Conservation (phyloP, 768 basidiomycete genomes). For the Naganishia vishniacii region DNA sequence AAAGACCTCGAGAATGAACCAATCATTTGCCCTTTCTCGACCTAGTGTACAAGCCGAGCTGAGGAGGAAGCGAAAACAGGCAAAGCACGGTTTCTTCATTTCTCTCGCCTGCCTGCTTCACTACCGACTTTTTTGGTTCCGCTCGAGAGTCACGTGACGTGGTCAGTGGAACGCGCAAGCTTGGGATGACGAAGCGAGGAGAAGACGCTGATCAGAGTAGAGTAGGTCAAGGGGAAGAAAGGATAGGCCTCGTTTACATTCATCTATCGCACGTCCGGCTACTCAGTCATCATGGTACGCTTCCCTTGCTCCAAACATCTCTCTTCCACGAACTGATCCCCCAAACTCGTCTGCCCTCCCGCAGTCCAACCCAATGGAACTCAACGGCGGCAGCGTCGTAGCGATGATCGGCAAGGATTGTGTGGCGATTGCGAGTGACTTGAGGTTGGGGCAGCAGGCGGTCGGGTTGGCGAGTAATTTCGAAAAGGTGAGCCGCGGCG, state of each 20-base stretch:
- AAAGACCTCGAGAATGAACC: neutral
- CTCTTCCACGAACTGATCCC: neutral
- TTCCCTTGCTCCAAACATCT: neutral
- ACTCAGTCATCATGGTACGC: neutral
- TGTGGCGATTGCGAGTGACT: constrained; percentile 94
- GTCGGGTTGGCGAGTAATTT: constrained; percentile 84
- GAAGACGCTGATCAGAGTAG: neutral
- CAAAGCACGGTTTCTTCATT: too few relatives aligned
- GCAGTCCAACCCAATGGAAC: constrained; percentile 57
- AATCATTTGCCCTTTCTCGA: too few relatives aligned
- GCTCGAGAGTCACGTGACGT: constrained; percentile 7
- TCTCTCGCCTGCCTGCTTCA: too few relatives aligned
- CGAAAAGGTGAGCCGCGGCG: constrained; percentile 74
- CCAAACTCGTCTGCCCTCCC: neutral
- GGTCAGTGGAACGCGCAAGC: constrained; percentile 8
- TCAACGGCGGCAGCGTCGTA: constrained; percentile 95
- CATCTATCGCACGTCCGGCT: neutral
- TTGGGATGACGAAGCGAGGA: constrained; percentile 14
- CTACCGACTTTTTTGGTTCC: constrained; percentile 7
- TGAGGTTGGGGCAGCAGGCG: constrained; percentile 79
- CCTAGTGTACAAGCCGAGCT: too few relatives aligned
- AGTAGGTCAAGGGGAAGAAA: neutral
- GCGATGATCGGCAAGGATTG: constrained; percentile 99
- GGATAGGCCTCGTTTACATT: neutral
- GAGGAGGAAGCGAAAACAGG: too few relatives aligned